Percentiles rank a stretch among this genome's conserved stretches.
These are phyloP conservation scores for Aspergillus chevalieri DNA, from an alignment of 2,329 filamentous ascomycete genomes.

Conservation along the genomic window DNA sequence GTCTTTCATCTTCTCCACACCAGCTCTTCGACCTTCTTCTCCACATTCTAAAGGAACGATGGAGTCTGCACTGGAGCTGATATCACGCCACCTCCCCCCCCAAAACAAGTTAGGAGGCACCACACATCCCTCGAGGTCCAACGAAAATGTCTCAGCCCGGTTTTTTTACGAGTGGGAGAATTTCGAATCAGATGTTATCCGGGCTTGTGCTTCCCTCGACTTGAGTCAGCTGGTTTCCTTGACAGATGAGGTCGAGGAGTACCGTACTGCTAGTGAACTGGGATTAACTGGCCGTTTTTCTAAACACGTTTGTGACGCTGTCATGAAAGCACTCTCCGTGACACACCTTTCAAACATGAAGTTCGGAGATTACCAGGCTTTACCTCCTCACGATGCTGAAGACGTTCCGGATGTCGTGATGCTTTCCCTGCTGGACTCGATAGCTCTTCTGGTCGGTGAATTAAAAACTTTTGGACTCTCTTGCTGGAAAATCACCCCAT, in stretches of 20 bases:
- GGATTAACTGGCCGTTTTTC: conserved; percentile 1
- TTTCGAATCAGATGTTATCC: neutral
- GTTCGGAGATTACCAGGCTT: neutral
- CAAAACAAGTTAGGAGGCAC: neutral
- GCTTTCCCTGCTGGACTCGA: neutral
- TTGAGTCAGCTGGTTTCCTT: neutral
- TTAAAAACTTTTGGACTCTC: conserved; percentile 1
- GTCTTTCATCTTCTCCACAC: too few species aligned
- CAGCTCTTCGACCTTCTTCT: too few species aligned
- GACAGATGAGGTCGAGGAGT: conserved; percentile 1
- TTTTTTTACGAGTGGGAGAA: neutral
- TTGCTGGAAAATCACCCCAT: neutral
- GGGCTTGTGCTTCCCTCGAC: neutral
- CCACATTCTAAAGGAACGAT: too few species aligned
- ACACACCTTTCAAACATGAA: neutral
- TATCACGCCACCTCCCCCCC: neutral
- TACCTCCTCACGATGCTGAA: neutral
- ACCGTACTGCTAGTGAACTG: neutral
- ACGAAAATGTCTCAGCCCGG: neutral
- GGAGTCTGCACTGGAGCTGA: too few species aligned
- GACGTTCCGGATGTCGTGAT: neutral
- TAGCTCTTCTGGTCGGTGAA: neutral
- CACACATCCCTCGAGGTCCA: neutral
- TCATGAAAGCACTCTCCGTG: conserved; percentile 1
- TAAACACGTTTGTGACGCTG: conserved; percentile 2